Evolutionary conservation across 2,329 filamentous ascomycete species (phyloP), one percentile per base, ranked within the genome.

Genomic region (Graphilbum ipis-grandicollis): DNA sequence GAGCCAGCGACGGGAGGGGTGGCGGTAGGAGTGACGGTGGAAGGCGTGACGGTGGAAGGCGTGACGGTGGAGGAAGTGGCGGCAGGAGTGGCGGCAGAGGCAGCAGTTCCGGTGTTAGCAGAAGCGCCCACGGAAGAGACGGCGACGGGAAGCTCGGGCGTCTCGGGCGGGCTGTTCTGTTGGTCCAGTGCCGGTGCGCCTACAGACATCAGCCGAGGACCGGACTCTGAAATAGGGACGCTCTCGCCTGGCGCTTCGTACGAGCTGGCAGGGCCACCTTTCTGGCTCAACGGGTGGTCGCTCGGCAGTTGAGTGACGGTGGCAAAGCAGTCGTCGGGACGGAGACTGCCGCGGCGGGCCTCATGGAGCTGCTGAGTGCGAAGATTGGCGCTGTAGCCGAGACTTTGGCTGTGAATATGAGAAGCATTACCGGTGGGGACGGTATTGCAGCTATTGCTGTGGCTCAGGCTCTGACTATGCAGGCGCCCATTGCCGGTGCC

Each of bases 201-300:
- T 43, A 39, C 31, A 31, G 40, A 32, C 39, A 37, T 46, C 43
- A 44, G 44, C 39, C 21, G 29, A 18, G 29, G 29, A 18, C 29
- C 12, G 29, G 14, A 28, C 26, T 43, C 41, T 28, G 53, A 46
- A 41, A 22, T 33, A 22, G 38, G 38, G 34, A 31, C 36, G 29
- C 33, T 50, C 32, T 51, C 47, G 31, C 46, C 48, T 14, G 54
- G 49, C 44, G 56, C 56, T 13, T 60, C 55, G 34, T 76, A 71
- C 1, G 79, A 80, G 48, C 75, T 81, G 15, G 71, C 79, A 26
- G 71, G 75, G 34, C 81, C 68, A 50, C 79, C n/a, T n/a, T n/a
- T 86, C 46, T 82, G 77, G 15, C 80, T 73, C 31, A 88, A 57
- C 17, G 81, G 80, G 52, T 88, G 81, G 37, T 83, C 78, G 34